Evolutionary conservation across 192 early-diverging fungal species (phyloP).

Genomic region (Irineochytrium annulatum): DNA sequence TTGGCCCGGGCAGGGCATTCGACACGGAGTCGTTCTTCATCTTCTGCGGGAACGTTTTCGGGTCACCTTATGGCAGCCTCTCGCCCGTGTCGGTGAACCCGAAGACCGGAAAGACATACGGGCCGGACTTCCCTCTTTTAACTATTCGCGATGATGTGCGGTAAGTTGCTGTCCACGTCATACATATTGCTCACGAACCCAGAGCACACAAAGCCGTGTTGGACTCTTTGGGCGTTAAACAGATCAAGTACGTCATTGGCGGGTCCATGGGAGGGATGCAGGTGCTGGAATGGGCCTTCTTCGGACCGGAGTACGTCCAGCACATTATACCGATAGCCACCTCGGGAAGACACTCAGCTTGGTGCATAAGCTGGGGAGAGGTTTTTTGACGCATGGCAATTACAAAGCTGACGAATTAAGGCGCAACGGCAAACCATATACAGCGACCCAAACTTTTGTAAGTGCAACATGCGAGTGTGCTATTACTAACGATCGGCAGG

Average conservation of each 20-base stretch:
- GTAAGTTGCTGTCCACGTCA: constrained; percentile 34
- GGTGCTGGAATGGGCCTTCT: constrained; percentile 90
- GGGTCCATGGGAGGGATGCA: constrained; percentile 99
- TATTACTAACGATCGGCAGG: too few species aligned
- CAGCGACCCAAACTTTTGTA: constrained; percentile 76
- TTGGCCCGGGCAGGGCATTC: constrained; percentile 84
- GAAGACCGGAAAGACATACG: constrained; percentile 70
- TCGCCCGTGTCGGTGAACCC: constrained; percentile 87
- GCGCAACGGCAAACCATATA: constrained; percentile 97
- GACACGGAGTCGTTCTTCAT: constrained; percentile 92
- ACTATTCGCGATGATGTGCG: constrained; percentile 91
- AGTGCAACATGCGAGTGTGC: too few species aligned
- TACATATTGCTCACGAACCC: too few species aligned
- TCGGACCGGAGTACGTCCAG: constrained; percentile 82
- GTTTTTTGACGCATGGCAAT: neutral
- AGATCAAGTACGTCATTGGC: constrained; percentile 87
- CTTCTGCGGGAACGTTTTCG: constrained; percentile 92
- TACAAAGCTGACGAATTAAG: neutral
- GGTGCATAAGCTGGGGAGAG: constrained; percentile 99
- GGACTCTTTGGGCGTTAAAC: constrained; percentile 77
- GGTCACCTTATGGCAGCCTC: constrained; percentile 90
- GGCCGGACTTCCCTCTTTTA: constrained; percentile 87
- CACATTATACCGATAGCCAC: constrained; percentile 92
- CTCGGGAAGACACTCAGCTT: constrained; percentile 91
- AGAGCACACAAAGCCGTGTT: constrained; percentile 81